phyloP scores from a whole-genome alignment of 495 filamentous ascomycete species.

The Aspergillus saccharolyticus region DNA sequence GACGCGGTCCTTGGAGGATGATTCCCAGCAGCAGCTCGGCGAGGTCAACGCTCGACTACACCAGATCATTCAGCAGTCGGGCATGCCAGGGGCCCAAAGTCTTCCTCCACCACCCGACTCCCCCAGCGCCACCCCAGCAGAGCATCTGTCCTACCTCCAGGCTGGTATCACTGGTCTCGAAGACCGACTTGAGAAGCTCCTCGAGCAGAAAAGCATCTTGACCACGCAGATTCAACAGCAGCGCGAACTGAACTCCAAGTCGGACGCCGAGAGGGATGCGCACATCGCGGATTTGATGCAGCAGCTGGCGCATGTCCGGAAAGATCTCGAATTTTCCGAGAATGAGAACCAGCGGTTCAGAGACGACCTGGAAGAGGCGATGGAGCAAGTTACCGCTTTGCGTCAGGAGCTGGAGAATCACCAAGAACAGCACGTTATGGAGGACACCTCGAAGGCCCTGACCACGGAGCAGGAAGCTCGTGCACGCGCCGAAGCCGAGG shows the following conservation, averaged over 20 bases:
- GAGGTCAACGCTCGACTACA: constrained; percentile 50
- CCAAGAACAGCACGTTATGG: constrained; percentile 26
- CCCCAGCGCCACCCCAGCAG: constrained; percentile 39
- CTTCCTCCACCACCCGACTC: constrained; percentile 45
- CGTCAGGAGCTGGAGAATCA: constrained; percentile 28
- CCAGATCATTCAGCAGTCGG: constrained; percentile 44
- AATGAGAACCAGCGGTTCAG: constrained; percentile 33
- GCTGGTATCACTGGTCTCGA: constrained; percentile 74
- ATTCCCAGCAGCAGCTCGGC: constrained; percentile 42
- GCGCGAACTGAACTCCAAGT: constrained; percentile 73
- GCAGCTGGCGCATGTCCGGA: constrained; percentile 41
- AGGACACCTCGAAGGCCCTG: constrained; percentile 26
- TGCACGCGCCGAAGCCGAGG: constrained; percentile 47
- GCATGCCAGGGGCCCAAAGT: constrained; percentile 37
- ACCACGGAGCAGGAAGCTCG: constrained; percentile 55
- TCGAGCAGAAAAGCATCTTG: constrained; percentile 79
- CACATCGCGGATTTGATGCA: constrained; percentile 47
- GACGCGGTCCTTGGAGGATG: constrained; percentile 15
- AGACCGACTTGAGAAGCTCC: constrained; percentile 47
- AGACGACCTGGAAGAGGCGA: constrained; percentile 41
- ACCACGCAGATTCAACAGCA: constrained; percentile 90
- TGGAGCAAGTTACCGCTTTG: constrained; percentile 44
- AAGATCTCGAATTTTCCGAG: constrained; percentile 36
- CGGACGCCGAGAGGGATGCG: constrained; percentile 52
- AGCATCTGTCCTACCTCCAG: constrained; percentile 52